Conservation (phyloP, 148 eudicot genomes). For the Rhododendron williamsianum region DNA sequence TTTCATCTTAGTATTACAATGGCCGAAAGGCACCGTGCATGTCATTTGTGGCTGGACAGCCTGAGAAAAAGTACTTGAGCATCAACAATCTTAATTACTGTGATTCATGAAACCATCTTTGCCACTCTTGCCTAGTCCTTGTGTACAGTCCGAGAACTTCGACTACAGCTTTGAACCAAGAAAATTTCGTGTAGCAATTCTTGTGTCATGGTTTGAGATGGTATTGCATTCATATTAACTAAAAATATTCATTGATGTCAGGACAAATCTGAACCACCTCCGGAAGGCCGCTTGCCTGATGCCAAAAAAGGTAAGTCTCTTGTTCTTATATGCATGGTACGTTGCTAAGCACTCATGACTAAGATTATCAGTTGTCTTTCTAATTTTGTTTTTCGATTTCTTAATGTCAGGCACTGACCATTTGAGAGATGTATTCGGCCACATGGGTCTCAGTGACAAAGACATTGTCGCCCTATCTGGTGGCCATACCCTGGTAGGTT, state of each 20-base stretch:
- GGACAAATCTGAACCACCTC: constrained; percentile 74
- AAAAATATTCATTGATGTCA: constrained; percentile 17
- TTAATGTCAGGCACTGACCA: constrained; percentile 59
- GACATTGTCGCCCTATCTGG: constrained; percentile 94
- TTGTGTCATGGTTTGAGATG: not conserved
- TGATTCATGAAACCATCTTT: not conserved
- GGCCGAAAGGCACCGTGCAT: too few species aligned
- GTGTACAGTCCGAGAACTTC: not conserved
- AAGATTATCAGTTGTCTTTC: not conserved
- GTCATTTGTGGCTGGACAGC: too few species aligned
- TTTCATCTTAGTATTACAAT: not conserved
- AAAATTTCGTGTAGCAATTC: not conserved
- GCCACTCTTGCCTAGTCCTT: not conserved
- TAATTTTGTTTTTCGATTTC: too few species aligned
- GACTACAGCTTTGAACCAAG: not conserved
- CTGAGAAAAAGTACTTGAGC: not conserved
- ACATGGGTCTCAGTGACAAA: constrained; percentile 85
- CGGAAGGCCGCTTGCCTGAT: constrained; percentile 92
- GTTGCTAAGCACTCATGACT: not conserved
- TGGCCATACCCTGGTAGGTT: constrained; percentile 80
- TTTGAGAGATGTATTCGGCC: constrained; percentile 68
- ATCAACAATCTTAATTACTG: not conserved
- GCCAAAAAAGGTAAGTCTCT: constrained; percentile 59
- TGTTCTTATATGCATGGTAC: not conserved
- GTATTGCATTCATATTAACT: not conserved